Evolutionary conservation across 352 stramenopile genomes (phyloP), one percentile per base, ranked within the genome.

Genomic region (Elongisporangium undulatum): DNA sequence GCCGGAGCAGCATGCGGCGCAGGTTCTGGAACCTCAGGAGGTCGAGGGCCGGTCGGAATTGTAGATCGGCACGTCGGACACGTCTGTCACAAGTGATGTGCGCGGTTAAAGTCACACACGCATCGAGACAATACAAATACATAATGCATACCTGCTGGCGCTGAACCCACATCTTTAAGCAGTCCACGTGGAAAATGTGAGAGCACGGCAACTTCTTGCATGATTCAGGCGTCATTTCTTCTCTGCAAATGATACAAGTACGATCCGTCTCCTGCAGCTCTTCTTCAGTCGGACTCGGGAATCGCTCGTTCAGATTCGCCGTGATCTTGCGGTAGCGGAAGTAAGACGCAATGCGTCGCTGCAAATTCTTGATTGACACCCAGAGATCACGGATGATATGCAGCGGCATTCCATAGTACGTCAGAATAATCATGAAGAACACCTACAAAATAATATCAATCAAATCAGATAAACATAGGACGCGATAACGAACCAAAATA

Each of bases 401-500:
- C 55, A 99, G 88, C 16, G 97, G 96, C 75, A 99, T 92, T 39
- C 96, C 96, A 67, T 99, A 99, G 66, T 98, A 98, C 26, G 91
- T 97, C 66, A 99, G 98, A 38, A 99, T 97, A 49, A 99, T 94
- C 66, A 95, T 85, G 79, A 99, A 99, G 68, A 99, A 99, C 17
- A 96, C 72, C 84, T 94, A 53, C 2, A 56, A 5, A 22, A 59
- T 9, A 51, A 54, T 21, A 64, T 48, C 20, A 67, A 13, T 0
- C 55, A 24, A 53, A 13, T n/a, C 5, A 5, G 23, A 26, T 26
- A 26, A 52, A 53, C 16, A 39, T 7, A 39, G 7, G 29, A 39
- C 29, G 29, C 9, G 53, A 49, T 39, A 4, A 3, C 34, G 13
- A 38, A 23, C 39, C 52, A 53, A n/a, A 52, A 6, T 29, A 15